phyloP scores from a whole-genome alignment of 1,284 basidiomycete species.

The Chalciporus piperatoides region DNA sequence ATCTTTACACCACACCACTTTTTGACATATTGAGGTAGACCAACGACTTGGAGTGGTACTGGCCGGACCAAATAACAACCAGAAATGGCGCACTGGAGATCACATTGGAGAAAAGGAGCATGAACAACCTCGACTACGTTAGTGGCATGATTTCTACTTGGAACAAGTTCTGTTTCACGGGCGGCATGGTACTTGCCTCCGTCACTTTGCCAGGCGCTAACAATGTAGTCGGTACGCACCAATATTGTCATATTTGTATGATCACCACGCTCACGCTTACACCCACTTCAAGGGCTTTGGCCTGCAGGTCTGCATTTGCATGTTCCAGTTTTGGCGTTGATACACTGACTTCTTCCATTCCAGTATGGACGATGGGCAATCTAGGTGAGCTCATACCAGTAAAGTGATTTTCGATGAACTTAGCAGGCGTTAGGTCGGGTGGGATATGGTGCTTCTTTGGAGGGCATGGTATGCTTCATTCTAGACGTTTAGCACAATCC shows the following conservation, averaged over 20 bases:
- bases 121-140: slow-evolving; percentile 73
- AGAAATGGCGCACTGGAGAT: slow-evolving; percentile 76
- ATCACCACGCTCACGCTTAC: background rate
- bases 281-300: slow-evolving; percentile 26
- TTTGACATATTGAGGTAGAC: slow-evolving; percentile 20
- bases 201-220: slow-evolving; percentile 82
- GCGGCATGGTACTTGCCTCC: slow-evolving; percentile 68
- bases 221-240: slow-evolving; percentile 42
- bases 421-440: slow-evolving; percentile 38
- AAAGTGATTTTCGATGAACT: background rate
- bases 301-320: slow-evolving; percentile 29
- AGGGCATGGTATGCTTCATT: slow-evolving; percentile 46
- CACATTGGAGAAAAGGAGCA: slow-evolving; percentile 62
- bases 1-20: background rate
- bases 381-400: slow-evolving; percentile 36
- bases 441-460: slow-evolving; percentile 59
- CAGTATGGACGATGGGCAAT: slow-evolving; percentile 65
- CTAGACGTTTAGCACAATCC: background rate
- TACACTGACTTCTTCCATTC: slow-evolving; percentile 12
- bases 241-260: slow-evolving; percentile 46
- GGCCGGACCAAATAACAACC: slow-evolving; percentile 81
- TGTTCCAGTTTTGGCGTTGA: background rate
- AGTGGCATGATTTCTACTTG: slow-evolving; percentile 71
- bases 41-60: slow-evolving; percentile 68
- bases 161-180: slow-evolving; percentile 96